Percentiles rank a stretch among this genome's conserved stretches.
phyloP scores from a whole-genome alignment of 106 monocot genomes.

The Agapanthus africanus region DNA sequence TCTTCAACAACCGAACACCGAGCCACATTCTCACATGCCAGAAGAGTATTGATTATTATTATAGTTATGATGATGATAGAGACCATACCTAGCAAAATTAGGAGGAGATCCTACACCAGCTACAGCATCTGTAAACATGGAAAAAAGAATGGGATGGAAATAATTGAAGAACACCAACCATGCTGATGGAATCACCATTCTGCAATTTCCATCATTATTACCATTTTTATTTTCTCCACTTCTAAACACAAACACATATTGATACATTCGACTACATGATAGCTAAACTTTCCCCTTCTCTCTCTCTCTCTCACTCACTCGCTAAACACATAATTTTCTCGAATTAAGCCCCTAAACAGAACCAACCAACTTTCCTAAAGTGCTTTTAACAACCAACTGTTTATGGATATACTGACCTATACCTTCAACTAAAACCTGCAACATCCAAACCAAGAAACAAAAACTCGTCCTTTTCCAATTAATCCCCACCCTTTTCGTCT shows the following conservation, averaged over 20 bases:
- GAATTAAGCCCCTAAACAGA: background rate
- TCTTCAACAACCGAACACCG: conserved; percentile 8
- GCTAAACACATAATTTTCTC: background rate
- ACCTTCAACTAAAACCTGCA: conserved; percentile 11
- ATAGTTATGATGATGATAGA: conserved; percentile 7
- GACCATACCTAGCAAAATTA: background rate
- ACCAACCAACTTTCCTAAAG: background rate
- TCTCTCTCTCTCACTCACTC: background rate
- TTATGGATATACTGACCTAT: conserved; percentile 10
- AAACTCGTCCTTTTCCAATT: background rate
- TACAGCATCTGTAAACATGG: too few relatives aligned
- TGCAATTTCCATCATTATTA: conserved; percentile 11
- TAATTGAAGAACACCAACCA: background rate
- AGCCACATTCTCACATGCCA: background rate
- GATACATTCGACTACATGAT: conserved; percentile 1
- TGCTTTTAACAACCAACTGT: background rate
- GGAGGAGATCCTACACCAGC: background rate
- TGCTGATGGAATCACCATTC: background rate
- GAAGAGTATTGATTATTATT: too few relatives aligned
- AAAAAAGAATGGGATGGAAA: background rate
- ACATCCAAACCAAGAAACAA: conserved; percentile 7
- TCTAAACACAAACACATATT: conserved; percentile 4
- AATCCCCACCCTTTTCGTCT: too few relatives aligned
- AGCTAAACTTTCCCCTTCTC: background rate
- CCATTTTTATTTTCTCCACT: conserved; percentile 4